Evolutionary conservation across 257 asterid genomes (phyloP).

Genomic region (Capsicum rhomboideum): DNA sequence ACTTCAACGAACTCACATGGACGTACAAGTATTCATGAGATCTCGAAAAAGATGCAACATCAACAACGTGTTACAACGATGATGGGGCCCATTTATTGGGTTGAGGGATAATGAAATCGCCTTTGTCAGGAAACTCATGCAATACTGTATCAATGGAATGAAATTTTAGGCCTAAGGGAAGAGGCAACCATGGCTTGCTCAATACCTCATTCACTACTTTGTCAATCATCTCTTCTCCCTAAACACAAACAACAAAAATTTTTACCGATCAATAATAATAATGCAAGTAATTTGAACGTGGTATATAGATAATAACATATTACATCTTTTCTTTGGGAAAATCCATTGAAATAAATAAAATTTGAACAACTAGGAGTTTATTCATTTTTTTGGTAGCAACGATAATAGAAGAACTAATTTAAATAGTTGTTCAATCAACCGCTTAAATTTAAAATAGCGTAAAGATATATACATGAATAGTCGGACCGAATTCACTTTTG

Average conservation of each 20-base stretch:
- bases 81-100: background rate
- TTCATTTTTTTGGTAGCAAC: background rate
- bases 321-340: background rate
- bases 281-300: too few species aligned
- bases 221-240: background rate
- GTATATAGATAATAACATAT: too few species aligned
- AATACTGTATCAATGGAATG: background rate
- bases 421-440: background rate
- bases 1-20: background rate
- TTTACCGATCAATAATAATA: too few species aligned
- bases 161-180: background rate
- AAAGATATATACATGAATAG: too few species aligned
- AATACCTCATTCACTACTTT: background rate
- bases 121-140: background rate
- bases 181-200: background rate
- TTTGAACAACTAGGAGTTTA: too few species aligned
- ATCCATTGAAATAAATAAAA: background rate
- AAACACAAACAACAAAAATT: too few species aligned
- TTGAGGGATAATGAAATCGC: too few species aligned
- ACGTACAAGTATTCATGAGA: too few species aligned
- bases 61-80: background rate
- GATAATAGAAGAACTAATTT: background rate
- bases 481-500: too few species aligned
- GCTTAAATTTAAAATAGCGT: too few species aligned
- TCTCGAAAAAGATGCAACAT: too few species aligned